Evolutionary conservation across 176 grass and related monocot genomes (phyloP).

Genomic region (Metroxylon sagu): DNA sequence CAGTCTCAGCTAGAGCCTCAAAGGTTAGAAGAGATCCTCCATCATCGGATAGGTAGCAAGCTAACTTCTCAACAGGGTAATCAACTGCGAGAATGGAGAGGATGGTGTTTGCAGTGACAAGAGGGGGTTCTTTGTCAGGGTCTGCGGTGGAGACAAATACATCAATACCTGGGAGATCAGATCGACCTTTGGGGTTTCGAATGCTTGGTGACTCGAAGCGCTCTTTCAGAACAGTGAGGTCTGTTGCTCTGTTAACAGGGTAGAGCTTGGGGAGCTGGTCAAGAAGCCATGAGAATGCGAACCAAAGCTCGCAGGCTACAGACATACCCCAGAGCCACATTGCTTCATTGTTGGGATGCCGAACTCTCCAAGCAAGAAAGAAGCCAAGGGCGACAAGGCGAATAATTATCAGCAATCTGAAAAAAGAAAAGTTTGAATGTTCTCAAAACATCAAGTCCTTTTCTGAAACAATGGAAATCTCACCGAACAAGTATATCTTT

Average conservation of each 20-base stretch:
- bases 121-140: conserved; percentile 87
- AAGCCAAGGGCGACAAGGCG: conserved; percentile 66
- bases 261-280: conserved; percentile 90
- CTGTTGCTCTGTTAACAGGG: conserved; percentile 56
- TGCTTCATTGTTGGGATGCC: conserved; percentile 69
- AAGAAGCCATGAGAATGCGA: conserved; percentile 95
- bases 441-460: no score
- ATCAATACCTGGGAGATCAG: conserved; percentile 74
- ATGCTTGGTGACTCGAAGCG: conserved; percentile 61
- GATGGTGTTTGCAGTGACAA: conserved; percentile 84
- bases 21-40: conserved; percentile 79
- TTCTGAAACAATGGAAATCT: no score
- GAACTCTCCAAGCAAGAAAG: conserved; percentile 79
- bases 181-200: conserved; percentile 82
- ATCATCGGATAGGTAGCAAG: conserved; percentile 90
- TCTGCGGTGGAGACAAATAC: conserved; percentile 88
- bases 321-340: conserved; percentile 80
- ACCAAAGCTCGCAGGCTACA: conserved; percentile 78
- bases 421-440: not conserved
- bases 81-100: conserved; percentile 88
- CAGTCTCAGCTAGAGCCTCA: conserved; percentile 79
- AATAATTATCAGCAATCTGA: conserved; percentile 63
- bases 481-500: no score
- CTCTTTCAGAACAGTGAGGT: conserved; percentile 61
- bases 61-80: conserved; percentile 84